These are phyloP conservation scores for Fusarium brachygibbosum DNA, from an alignment of 2,329 filamentous ascomycete genomes.

Conservation along the genomic window DNA sequence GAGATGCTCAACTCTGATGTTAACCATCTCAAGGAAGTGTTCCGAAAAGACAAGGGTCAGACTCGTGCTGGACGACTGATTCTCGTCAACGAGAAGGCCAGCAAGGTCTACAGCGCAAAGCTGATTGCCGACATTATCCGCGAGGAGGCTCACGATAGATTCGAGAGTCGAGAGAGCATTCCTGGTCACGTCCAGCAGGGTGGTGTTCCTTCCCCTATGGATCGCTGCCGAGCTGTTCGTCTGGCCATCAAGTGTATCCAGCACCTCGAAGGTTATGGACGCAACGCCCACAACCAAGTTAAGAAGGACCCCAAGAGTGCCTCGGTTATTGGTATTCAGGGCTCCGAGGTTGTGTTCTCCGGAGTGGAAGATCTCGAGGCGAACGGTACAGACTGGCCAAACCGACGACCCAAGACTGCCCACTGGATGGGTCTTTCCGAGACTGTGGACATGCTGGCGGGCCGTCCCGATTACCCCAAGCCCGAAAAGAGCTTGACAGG, in stretches of 20 bases:
- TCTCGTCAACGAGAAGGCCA: conserved; percentile 96
- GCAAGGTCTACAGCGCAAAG: conserved; percentile 89
- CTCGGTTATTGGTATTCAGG: conserved; percentile 91
- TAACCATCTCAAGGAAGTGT: conserved; percentile 86
- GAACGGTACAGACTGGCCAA: conserved; percentile 92
- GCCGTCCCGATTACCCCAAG: conserved; percentile 69
- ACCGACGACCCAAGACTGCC: conserved; percentile 84
- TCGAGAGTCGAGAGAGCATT: conserved; percentile 91
- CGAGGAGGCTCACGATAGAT: conserved; percentile 90
- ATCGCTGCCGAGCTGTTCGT: conserved; percentile 90
- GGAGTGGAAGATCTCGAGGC: conserved; percentile 85
- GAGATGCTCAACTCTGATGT: conserved; percentile 95
- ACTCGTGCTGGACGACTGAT: conserved; percentile 93
- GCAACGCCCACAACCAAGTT: conserved; percentile 75
- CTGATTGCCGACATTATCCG: conserved; percentile 96
- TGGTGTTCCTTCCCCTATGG: conserved; percentile 93
- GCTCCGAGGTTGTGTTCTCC: conserved; percentile 89
- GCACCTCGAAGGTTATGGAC: conserved; percentile 84
- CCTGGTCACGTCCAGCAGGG: conserved; percentile 96
- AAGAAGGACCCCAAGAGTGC: conserved; percentile 79
- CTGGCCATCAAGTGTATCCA: conserved; percentile 95
- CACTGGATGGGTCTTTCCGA: conserved; percentile 88
- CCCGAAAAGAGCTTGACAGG: conserved; percentile 67
- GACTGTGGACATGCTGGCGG: conserved; percentile 87
- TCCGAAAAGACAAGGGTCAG: conserved; percentile 86